These are phyloP conservation scores for Juncus inflexus DNA, from an alignment of 176 grass and related monocot species.

Conservation along the genomic window DNA sequence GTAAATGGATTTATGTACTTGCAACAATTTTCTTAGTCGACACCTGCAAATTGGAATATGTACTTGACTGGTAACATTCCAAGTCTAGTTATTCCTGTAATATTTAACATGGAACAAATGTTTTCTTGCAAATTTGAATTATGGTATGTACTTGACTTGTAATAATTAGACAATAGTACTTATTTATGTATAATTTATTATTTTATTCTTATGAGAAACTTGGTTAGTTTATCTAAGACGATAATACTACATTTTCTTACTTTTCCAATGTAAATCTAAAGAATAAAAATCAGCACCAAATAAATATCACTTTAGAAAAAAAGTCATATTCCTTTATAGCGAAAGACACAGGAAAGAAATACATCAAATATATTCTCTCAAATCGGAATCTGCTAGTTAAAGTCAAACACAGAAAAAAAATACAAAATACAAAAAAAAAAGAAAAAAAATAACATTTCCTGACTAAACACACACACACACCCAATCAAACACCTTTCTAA, in stretches of 20 bases:
- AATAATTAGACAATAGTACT: neutral
- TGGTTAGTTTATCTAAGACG: neutral
- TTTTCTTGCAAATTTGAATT: neutral
- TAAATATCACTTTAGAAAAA: constrained; percentile 5
- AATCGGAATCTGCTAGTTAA: constrained; percentile 23
- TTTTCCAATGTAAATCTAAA: neutral
- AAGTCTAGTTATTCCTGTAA: neutral
- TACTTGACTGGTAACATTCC: constrained; percentile 6
- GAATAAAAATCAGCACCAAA: neutral
- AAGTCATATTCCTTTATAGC: constrained; percentile 31
- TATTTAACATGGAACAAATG: neutral
- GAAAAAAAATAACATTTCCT: constrained; percentile 14
- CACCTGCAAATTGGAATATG: neutral
- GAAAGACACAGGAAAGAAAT: constrained; percentile 27
- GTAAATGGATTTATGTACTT: constrained; percentile 11
- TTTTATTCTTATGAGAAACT: neutral
- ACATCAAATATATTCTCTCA: constrained; percentile 25
- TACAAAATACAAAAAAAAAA: constrained; percentile 25
- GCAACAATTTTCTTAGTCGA: neutral
- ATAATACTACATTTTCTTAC: neutral
- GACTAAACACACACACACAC: constrained; percentile 9
- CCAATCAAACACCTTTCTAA: constrained; percentile 11
- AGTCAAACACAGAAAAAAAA: constrained; percentile 36
- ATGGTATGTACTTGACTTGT: neutral
- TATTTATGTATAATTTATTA: neutral